A percentile compares a stretch with the other conserved stretches of the same genome.
phyloP scores from a whole-genome alignment of 805 yeast genomes.

The Metschnikowia colocasiae region DNA sequence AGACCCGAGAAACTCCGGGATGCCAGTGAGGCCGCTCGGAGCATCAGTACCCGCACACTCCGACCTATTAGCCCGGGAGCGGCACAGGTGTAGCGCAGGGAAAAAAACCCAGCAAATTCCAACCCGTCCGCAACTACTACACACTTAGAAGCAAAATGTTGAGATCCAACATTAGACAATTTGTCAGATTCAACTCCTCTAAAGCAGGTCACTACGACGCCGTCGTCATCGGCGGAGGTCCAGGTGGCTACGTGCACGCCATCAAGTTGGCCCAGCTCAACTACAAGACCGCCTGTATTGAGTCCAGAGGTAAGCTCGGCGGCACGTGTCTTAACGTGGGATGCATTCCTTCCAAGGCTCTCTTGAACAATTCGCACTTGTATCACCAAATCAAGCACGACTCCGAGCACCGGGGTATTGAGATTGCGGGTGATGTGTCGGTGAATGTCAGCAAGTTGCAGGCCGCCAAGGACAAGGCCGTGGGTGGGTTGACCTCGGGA shows the following conservation, averaged over 20 bases:
- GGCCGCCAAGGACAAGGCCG: constrained; percentile 90
- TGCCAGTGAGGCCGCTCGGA: background rate
- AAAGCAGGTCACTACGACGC: constrained; percentile 70
- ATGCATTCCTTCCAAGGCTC: constrained; percentile 96
- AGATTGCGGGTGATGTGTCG: constrained; percentile 65
- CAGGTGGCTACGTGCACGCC: constrained; percentile 99
- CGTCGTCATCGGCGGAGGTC: constrained; percentile 98
- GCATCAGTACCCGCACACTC: constrained; percentile 5
- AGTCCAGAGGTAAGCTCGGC: constrained; percentile 93
- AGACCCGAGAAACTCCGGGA: background rate
- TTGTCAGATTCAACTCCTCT: constrained; percentile 41
- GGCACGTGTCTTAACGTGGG: constrained; percentile 99
- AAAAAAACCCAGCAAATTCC: constrained; percentile 4
- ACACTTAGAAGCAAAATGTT: constrained; percentile 12
- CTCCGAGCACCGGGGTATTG: constrained; percentile 85
- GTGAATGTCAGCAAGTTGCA: constrained; percentile 77
- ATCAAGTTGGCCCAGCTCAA: constrained; percentile 98
- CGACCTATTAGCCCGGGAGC: constrained; percentile 3
- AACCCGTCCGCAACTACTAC: background rate
- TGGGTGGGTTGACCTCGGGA: constrained; percentile 87
- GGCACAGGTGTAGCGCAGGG: background rate
- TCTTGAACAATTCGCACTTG: constrained; percentile 89
- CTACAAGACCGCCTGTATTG: constrained; percentile 90
- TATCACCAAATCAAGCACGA: constrained; percentile 88
- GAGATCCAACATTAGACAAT: constrained; percentile 28